phyloP scores from a whole-genome alignment of 1,284 basidiomycete genomes.

The Coniophora puteana region DNA sequence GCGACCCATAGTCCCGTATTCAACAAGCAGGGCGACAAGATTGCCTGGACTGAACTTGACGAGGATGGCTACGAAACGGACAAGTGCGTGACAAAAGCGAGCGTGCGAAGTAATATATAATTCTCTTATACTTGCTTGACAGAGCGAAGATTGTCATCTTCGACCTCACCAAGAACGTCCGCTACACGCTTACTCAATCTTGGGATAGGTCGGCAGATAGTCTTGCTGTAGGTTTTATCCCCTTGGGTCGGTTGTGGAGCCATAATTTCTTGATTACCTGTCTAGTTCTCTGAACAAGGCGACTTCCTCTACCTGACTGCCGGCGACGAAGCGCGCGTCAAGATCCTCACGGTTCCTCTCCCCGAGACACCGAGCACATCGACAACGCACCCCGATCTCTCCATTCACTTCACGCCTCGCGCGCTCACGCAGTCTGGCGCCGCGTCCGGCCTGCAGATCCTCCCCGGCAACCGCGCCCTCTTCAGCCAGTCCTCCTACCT shows the following conservation, averaged over 20 bases:
- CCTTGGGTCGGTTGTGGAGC: neutral
- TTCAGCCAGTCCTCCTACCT: conserved; percentile 69
- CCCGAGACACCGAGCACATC: conserved; percentile 56
- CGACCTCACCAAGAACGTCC: conserved; percentile 62
- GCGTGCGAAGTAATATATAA: neutral
- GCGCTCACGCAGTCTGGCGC: conserved; percentile 55
- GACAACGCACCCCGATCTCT: conserved; percentile 45
- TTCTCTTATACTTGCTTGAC: neutral
- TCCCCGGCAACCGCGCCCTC: conserved; percentile 56
- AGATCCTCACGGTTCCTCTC: conserved; percentile 67
- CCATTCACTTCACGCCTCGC: conserved; percentile 50
- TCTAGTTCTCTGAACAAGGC: conserved; percentile 71
- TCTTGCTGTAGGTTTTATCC: conserved; percentile 43
- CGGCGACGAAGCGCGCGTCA: conserved; percentile 71
- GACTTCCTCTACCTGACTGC: conserved; percentile 69
- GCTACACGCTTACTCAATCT: conserved; percentile 67
- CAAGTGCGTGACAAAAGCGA: too few relatives aligned
- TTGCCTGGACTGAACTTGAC: conserved; percentile 84
- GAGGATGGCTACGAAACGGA: conserved; percentile 87
- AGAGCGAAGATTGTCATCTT: conserved; percentile 78
- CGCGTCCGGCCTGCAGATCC: conserved; percentile 56
- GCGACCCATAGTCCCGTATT: conserved; percentile 73
- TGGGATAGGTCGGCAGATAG: conserved; percentile 81
- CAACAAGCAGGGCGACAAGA: conserved; percentile 62
- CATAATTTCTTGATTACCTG: too few relatives aligned